These are phyloP conservation scores for Paraleonurus japonicus DNA, from an alignment of 257 asterid species.

Conservation along the genomic window DNA sequence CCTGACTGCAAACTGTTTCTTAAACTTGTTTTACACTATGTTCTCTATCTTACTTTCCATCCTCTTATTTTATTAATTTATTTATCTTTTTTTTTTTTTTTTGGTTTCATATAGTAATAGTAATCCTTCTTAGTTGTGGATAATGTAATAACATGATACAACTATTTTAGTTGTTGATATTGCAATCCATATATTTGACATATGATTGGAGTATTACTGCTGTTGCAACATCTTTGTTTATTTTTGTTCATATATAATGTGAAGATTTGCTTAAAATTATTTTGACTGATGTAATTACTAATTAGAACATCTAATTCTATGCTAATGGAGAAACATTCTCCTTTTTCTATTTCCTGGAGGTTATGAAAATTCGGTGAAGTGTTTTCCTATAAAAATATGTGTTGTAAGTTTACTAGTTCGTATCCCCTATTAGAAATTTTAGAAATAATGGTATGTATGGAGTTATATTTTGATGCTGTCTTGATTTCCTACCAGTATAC, in stretches of 20 bases:
- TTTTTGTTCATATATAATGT: background rate
- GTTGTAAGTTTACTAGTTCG: background rate
- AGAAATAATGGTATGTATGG: background rate
- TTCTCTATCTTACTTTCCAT: background rate
- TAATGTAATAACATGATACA: background rate
- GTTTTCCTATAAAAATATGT: background rate
- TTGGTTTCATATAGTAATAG: background rate
- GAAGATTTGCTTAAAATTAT: background rate
- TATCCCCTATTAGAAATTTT: background rate
- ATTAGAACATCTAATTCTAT: background rate
- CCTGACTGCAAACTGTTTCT: background rate
- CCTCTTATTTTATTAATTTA: background rate
- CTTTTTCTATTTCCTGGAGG: background rate
- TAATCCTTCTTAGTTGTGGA: background rate
- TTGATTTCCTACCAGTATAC: no score
- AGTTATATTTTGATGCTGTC: background rate
- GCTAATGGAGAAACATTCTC: background rate
- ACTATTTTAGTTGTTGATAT: background rate
- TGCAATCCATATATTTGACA: constrained; percentile 4
- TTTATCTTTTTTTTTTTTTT: background rate
- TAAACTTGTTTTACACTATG: background rate
- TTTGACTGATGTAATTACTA: background rate
- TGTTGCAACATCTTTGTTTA: background rate
- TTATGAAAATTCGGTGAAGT: background rate
- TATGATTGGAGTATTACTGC: background rate